Conservation (phyloP, 306 rosid species). For the Inga leiocalycina region DNA sequence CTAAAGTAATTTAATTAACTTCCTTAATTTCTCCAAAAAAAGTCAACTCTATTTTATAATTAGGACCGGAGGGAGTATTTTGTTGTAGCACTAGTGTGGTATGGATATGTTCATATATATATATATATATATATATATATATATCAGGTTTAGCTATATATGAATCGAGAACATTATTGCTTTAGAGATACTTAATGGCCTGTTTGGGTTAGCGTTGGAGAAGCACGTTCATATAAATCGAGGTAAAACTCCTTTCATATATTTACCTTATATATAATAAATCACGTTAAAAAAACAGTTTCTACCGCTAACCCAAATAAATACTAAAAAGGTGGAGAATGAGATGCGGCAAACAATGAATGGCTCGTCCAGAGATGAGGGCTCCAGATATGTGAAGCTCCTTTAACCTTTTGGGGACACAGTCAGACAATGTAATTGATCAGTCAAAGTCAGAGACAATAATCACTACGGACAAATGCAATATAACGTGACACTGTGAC, state of each 20-base stretch:
- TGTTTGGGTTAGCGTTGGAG: too few relatives aligned
- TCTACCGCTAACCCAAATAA: too few relatives aligned
- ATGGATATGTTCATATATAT: neutral
- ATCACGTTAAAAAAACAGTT: too few relatives aligned
- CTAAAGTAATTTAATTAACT: too few relatives aligned
- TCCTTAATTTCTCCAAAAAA: too few relatives aligned
- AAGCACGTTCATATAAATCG: too few relatives aligned
- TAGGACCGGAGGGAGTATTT: neutral
- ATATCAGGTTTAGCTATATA: too few relatives aligned
- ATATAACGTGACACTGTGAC: neutral
- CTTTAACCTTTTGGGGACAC: neutral
- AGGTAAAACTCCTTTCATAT: too few relatives aligned
- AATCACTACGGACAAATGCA: conserved; percentile 31
- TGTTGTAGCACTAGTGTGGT: neutral
- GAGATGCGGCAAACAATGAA: conserved; percentile 43
- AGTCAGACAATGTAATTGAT: neutral
- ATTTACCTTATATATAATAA: too few relatives aligned
- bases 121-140: too few relatives aligned
- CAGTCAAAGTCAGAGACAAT: neutral
- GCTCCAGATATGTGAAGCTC: conserved; percentile 43
- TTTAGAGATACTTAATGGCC: too few relatives aligned
- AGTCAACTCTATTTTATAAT: too few relatives aligned
- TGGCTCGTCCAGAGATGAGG: conserved; percentile 33
- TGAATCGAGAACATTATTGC: neutral
- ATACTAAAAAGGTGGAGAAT: conserved; percentile 34